phyloP scores from a whole-genome alignment of 192 early-diverging fungal genomes.

The Cladochytrium replicatum region DNA sequence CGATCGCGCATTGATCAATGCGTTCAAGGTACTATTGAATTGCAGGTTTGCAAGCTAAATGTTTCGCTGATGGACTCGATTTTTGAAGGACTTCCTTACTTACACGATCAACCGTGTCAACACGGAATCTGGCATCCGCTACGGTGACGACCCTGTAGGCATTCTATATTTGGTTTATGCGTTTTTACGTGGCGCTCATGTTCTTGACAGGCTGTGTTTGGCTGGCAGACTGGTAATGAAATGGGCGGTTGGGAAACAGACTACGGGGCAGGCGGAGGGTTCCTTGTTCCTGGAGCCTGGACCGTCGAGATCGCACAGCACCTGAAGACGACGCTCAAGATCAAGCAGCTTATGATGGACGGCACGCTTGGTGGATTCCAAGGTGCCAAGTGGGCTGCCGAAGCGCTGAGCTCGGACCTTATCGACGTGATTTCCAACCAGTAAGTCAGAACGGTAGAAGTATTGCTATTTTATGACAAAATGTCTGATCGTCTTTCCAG shows the following conservation, averaged over 20 bases:
- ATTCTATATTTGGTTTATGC: too few relatives aligned
- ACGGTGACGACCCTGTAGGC: conserved; percentile 32
- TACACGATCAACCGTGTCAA: conserved; percentile 28
- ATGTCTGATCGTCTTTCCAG: too few relatives aligned
- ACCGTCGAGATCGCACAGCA: conserved; percentile 19
- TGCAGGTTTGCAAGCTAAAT: too few relatives aligned
- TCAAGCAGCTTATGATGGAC: conserved; percentile 22
- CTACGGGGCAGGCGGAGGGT: not conserved
- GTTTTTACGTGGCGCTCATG: too few relatives aligned
- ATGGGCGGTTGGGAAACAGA: conserved; percentile 18
- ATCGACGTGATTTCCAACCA: conserved; percentile 33
- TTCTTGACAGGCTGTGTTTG: conserved; percentile 29
- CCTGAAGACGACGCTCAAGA: conserved; percentile 13
- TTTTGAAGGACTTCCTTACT: conserved; percentile 15
- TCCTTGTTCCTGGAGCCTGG: conserved; percentile 23
- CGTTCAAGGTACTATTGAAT: conserved; percentile 18
- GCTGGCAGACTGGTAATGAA: conserved; percentile 41
- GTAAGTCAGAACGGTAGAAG: conserved; percentile 9
- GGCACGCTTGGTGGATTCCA: conserved; percentile 19
- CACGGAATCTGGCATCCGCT: conserved; percentile 28
- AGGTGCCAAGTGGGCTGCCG: conserved; percentile 8
- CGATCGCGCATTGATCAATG: conserved; percentile 7
- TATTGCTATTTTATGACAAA: too few relatives aligned
- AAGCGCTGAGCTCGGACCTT: conserved; percentile 1
- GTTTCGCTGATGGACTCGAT: too few relatives aligned